Evolutionary conservation across 129 eudicot species (phyloP), one percentile per base, ranked within the genome.

Genomic region (Saposhnikovia divaricata): DNA sequence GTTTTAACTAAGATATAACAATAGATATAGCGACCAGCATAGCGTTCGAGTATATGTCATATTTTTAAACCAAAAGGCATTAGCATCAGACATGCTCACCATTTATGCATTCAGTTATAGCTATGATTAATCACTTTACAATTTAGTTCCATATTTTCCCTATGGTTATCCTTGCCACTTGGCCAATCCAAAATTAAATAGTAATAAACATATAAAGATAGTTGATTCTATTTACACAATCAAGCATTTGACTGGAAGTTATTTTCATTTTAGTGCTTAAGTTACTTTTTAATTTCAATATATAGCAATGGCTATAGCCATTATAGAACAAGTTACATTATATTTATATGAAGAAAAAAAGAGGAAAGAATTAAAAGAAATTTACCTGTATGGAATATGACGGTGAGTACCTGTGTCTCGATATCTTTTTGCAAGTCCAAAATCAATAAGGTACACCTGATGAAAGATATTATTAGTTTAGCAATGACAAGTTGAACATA

Each of bases 341-440:
- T 55, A 55, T 55, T 55, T 19, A 51, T 51, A 61, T 7, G 9
- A 61, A 25, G 37, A 25, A 2, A 61, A 25, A n/a, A n/a, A 61
- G 18, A 9, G 34, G 12, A 63, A 59, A 23, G 14, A 27, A 63
- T n/a, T 23, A n/a, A 25, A 12, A n/a, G 23, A 31, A 34, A 34
- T 68, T 28, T 79, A 95, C 98, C 96, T 91, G 92, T 95, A 95
- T 63, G 98, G 93, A 83, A 95, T 95, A 84, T 95, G 98, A 71
- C 91, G 81, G 81, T 87, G 86, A 23, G 92, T 85, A 19, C 92
- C 61, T 28, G 93, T 84, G 69, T 95, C 98, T 16, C 92, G 89
- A 59, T 87, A 95, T 88, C 98, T 85, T 88, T 95, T 95, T 61
- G 98, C 98, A 80, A 95, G 96, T 81, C 98, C 98, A 77, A 95